These are phyloP conservation scores for Neofusicoccum parvum DNA, from an alignment of 2,329 filamentous ascomycete genomes.

Conservation along the genomic window DNA sequence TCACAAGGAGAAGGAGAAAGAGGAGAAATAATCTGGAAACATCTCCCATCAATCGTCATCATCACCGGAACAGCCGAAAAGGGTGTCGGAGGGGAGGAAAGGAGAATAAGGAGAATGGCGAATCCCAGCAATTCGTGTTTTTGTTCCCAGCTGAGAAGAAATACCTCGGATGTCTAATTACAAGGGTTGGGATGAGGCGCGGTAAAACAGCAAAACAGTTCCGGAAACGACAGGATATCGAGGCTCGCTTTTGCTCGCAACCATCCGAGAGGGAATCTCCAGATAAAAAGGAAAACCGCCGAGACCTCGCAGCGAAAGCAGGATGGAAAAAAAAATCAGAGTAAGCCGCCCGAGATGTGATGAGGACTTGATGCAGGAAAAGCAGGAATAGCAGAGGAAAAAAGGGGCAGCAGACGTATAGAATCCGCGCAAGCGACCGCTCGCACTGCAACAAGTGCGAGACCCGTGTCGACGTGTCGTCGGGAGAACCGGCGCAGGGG, in stretches of 20 bases:
- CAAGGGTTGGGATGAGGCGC: constrained; percentile 20
- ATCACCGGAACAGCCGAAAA: constrained; percentile 10
- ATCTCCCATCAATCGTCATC: constrained; percentile 17
- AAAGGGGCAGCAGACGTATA: constrained; percentile 12
- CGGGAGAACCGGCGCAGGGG: constrained; percentile 3
- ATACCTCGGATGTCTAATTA: constrained; percentile 23
- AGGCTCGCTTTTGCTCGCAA: constrained; percentile 21
- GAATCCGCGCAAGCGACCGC: constrained; percentile 10
- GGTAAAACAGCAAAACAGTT: constrained; percentile 15
- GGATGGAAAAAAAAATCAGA: constrained; percentile 3
- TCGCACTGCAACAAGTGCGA: not conserved
- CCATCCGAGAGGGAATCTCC: constrained; percentile 21
- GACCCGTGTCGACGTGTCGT: not conserved
- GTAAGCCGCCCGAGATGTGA: constrained; percentile 14
- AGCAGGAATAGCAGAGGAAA: not conserved
- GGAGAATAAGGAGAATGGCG: not conserved
- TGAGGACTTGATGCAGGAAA: constrained; percentile 18
- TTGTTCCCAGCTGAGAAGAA: constrained; percentile 21
- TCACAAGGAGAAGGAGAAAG: constrained; percentile 11
- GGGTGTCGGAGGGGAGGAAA: constrained; percentile 7
- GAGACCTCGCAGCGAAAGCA: constrained; percentile 20
- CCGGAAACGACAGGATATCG: constrained; percentile 22
- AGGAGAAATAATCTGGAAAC: constrained; percentile 14
- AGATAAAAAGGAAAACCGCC: constrained; percentile 20
- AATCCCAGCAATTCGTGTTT: constrained; percentile 21